These are phyloP conservation scores for Phaeotremella skinneri DNA, from an alignment of 768 basidiomycete genomes.

Conservation along the genomic window DNA sequence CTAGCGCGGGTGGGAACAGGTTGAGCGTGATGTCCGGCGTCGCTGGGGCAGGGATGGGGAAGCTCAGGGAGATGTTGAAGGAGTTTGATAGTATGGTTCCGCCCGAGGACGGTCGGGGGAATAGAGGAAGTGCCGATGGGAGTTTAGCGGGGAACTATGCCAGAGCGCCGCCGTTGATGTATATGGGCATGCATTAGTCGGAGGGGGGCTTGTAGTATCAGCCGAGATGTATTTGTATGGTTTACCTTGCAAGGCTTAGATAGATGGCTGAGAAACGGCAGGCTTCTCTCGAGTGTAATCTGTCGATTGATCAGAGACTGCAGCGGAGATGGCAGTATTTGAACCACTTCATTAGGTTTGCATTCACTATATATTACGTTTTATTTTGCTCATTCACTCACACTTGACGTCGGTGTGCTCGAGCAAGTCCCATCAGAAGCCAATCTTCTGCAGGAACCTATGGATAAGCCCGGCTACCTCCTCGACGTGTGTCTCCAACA, in stretches of 20 bases:
- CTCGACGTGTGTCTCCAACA: constrained; percentile 54
- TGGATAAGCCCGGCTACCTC: constrained; percentile 51
- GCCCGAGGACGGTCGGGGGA: constrained; percentile 19
- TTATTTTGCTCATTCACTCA: too few relatives aligned
- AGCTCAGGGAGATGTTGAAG: constrained; percentile 47
- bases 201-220: too few relatives aligned
- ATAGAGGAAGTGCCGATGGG: not conserved
- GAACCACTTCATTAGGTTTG: too few relatives aligned
- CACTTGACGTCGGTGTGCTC: too few relatives aligned
- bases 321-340: too few relatives aligned
- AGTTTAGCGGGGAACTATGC: not conserved
- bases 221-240: too few relatives aligned
- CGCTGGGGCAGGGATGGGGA: constrained; percentile 47
- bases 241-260: too few relatives aligned
- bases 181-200: constrained; percentile 3
- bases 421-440: too few relatives aligned
- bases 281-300: too few relatives aligned
- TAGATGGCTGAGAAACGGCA: too few relatives aligned
- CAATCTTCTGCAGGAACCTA: constrained; percentile 44
- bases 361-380: too few relatives aligned
- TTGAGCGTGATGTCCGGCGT: constrained; percentile 41
- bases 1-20: constrained; percentile 20
- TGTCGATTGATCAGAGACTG: too few relatives aligned
- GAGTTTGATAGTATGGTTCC: constrained; percentile 39
- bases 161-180: constrained; percentile 1